Base-by-base conservation (phyloP, 2,329 filamentous ascomycete species). In the Aschersonia sp. region DNA sequence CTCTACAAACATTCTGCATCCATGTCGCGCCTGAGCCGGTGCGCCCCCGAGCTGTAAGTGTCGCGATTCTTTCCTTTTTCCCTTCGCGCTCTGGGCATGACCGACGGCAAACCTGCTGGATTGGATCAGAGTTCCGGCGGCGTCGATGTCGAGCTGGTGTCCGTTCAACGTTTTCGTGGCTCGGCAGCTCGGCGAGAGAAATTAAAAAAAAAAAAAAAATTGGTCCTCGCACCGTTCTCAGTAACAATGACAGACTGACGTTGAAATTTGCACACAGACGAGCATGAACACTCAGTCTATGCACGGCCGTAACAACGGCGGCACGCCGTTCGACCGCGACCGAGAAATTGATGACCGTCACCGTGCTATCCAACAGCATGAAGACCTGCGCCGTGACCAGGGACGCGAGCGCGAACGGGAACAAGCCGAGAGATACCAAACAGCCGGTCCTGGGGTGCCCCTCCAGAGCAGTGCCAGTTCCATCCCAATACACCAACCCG, bases 401-500 rank as follows among this genome's bases (percentile, higher is more conserved):
- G 66, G 67, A 55, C 66, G 69, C 53, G 66, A 84, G 53, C 73
- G 79, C 51, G 81, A 86, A 51, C 59, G 62, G 52, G 62, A 65
- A 47, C 63, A 76, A 50, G 72, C 77, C 60, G 80, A 83, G 42
- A 76, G 79, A 46, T 81, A 80, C 58, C 75, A 84, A 50, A 9
- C 35, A 3, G 80, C 83, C 30, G 47, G 39, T n/a, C 49, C 45
- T 45, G 49, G 44, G 35, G 49, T 39, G 1, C 62, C 63, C 51
- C 87, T 92, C 59, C 89, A 95, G 63, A 92, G 84, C 66, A 89
- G 86, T 59, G 82, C 86, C 40, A 87, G 84, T 49, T 87, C 89
- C 3, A 86, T 95, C 47, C 87, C 89, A 47, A 83, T 97, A 56
- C 90, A 97, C 65, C 90, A 97, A 64, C 90, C 90, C 5, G 88